Evolutionary conservation across 1,284 basidiomycete species (phyloP).

Genomic region (Sporisorium scitamineum): DNA sequence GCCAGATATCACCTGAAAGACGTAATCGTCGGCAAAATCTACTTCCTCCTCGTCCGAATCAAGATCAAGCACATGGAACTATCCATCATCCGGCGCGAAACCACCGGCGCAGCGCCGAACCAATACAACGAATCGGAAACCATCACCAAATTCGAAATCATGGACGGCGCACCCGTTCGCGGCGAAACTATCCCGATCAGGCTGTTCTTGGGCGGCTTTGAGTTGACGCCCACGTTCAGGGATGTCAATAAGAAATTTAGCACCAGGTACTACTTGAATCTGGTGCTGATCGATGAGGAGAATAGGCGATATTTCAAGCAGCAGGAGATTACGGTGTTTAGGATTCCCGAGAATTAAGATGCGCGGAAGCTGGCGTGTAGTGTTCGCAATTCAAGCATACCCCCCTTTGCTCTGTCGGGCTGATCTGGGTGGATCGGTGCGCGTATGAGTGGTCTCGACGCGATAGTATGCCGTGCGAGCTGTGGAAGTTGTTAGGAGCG

Average conservation of each 20-base stretch:
- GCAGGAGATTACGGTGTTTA: slow-evolving; percentile 67
- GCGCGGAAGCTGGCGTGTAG: neutral
- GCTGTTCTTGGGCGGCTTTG: slow-evolving; percentile 96
- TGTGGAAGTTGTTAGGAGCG: neutral
- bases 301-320: slow-evolving; percentile 91
- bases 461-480: no score
- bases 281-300: slow-evolving; percentile 97
- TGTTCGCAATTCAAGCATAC: neutral
- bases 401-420: neutral
- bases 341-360: slow-evolving; percentile 44
- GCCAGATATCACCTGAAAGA: slow-evolving; percentile 92
- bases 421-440: neutral
- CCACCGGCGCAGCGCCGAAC: slow-evolving; percentile 87
- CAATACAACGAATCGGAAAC: slow-evolving; percentile 99
- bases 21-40: slow-evolving; percentile 99
- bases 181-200: slow-evolving; percentile 99
- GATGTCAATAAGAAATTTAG: slow-evolving; percentile 99
- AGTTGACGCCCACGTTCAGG: slow-evolving; percentile 96
- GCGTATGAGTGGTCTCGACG: no score
- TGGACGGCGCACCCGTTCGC: slow-evolving; percentile 78
- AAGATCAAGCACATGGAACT: slow-evolving; percentile 99
- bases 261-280: slow-evolving; percentile 89
- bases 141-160: slow-evolving; percentile 99
- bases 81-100: slow-evolving; percentile 95
- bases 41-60: slow-evolving; percentile 97